Conservation (phyloP, 208 protist genomes). For the Endotrypanum monterogeii region DNA sequence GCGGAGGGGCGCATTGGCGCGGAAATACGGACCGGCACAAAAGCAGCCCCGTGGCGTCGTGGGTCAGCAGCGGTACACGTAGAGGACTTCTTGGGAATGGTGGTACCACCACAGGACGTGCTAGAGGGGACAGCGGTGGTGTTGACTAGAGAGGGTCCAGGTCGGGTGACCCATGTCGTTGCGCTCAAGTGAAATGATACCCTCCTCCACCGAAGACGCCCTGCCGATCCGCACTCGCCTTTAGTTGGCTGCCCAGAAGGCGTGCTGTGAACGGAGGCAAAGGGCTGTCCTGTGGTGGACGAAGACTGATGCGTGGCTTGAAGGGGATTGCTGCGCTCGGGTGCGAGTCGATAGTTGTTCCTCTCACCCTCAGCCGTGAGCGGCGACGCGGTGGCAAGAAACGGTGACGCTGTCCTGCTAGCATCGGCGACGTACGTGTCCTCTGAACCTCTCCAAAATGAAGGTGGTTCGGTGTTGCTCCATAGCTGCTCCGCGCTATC, state of each 20-base stretch:
- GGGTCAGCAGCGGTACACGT: not conserved
- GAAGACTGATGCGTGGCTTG: not conserved
- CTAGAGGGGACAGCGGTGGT: not conserved
- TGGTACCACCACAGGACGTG: not conserved
- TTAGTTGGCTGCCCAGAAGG: not conserved
- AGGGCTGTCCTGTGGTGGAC: not conserved
- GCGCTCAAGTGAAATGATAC: constrained; percentile 9
- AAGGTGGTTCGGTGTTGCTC: constrained; percentile 20
- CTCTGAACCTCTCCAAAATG: constrained; percentile 13
- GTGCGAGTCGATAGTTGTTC: not conserved
- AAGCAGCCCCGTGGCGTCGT: not conserved
- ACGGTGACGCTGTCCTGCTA: not conserved
- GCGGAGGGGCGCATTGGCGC: constrained; percentile 1
- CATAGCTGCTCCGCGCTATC: constrained; percentile 48
- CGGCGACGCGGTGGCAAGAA: not conserved
- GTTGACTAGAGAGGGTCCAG: not conserved
- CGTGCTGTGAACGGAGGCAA: not conserved
- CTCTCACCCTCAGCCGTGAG: not conserved
- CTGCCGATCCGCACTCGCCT: constrained; percentile 8
- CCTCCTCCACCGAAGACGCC: constrained; percentile 28
- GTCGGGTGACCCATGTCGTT: not conserved
- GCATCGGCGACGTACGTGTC: constrained; percentile 6
- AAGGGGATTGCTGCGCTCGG: constrained; percentile 3
- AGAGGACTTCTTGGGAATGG: not conserved
- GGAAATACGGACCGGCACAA: constrained; percentile 23